phyloP scores from a whole-genome alignment of 352 stramenopile genomes.

The Pythium aphanidermatum region DNA sequence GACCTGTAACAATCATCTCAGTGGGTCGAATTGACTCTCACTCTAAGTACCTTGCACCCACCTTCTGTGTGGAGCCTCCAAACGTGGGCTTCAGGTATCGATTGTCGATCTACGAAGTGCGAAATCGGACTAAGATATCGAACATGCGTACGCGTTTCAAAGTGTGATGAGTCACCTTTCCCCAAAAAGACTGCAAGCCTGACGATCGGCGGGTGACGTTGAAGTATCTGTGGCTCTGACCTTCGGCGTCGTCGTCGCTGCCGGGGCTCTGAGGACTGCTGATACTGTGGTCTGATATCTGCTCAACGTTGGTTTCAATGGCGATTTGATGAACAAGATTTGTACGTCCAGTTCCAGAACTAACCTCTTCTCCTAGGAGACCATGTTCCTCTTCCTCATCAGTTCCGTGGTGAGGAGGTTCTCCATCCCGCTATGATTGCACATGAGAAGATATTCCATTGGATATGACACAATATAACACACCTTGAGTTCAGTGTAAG shows the following conservation, averaged over 20 bases:
- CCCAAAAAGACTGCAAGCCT: conserved; percentile 57
- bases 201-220: conserved; percentile 21
- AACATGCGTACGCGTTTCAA: too few species aligned
- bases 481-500: conserved; percentile 65
- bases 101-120: conserved; percentile 39
- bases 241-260: conserved; percentile 20
- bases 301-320: not conserved
- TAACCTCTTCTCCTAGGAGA: conserved; percentile 30
- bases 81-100: conserved; percentile 67
- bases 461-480: not conserved
- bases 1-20: not conserved
- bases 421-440: conserved; percentile 11
- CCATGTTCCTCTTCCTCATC: conserved; percentile 43
- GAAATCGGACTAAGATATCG: not conserved
- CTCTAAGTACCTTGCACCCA: not conserved
- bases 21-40: not conserved
- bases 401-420: conserved; percentile 1
- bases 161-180: conserved; percentile 29
- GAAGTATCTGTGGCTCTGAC: conserved; percentile 12
- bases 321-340: not conserved
- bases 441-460: not conserved
- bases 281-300: conserved; percentile 36
- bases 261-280: conserved; percentile 11
- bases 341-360: not conserved
- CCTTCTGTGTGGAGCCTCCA: conserved; percentile 35